phyloP scores from a whole-genome alignment of 164 flowering plant species.

The Cinnamomum chago region DNA sequence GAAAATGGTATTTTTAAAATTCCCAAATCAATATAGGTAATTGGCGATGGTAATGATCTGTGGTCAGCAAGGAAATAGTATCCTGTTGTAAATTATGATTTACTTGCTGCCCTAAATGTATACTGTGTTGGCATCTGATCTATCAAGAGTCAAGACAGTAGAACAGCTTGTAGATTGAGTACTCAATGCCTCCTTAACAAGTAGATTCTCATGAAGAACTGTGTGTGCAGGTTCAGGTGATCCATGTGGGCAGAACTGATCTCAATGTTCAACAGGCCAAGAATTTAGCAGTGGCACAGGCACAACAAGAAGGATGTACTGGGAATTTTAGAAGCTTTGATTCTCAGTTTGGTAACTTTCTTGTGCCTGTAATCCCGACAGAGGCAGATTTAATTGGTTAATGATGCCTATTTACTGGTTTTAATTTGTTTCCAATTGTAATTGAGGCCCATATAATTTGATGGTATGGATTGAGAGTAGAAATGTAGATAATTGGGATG shows the following conservation, averaged over 20 bases:
- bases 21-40: neutral
- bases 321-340: conserved; percentile 50
- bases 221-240: conserved; percentile 17
- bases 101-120: neutral
- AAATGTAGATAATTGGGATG: neutral
- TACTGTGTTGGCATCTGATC: neutral
- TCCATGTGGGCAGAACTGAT: conserved; percentile 16
- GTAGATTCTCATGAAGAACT: neutral
- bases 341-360: conserved; percentile 57
- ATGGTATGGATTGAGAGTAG: neutral
- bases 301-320: conserved; percentile 52
- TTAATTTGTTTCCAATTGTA: neutral
- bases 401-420: neutral
- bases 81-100: neutral
- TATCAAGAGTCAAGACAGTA: neutral
- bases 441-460: neutral
- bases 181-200: neutral
- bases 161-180: neutral
- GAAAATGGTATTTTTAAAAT: neutral
- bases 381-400: conserved; percentile 28
- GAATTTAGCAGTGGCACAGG: conserved; percentile 45
- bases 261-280: conserved; percentile 38
- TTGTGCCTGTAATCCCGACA: conserved; percentile 56
- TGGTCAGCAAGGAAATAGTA: neutral
- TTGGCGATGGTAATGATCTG: neutral